Base-by-base conservation (phyloP, 805 yeast genomes). In the Saccharomycopsis schoenii region DNA sequence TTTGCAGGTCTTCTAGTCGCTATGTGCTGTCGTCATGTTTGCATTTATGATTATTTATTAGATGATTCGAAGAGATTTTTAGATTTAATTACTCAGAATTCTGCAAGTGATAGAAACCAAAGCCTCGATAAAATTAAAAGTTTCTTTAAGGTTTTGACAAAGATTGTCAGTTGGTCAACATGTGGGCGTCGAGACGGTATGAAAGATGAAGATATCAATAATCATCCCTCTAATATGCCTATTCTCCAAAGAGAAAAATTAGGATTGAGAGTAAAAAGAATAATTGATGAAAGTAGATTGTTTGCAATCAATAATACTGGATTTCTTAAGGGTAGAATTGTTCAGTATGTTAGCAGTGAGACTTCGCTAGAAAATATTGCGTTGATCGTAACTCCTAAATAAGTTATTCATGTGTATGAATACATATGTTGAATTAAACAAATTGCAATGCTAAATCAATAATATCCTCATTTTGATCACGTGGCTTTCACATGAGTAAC, bases 11-110 rank as follows among this genome's bases (percentile, higher is more conserved):
- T 88, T 64, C 73, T 88, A 36, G 89, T 91, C 39, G 97, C 97
- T 29, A 86, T 92, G 89, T 91, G 97, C 69, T 91, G 97, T 71
- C 79, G 97, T 60, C 97, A 91, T 68, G 84, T 85, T 21, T 92
- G 97, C 67, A 73, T 79, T 50, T 84, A 82, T 63, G 73, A 77
- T n/a, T 76, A 80, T 60, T 74, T 87, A 15, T 70, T 88, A 15
- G 77, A 79, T 0, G 75, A 73, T 36, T 81, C 86, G 1, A 70
- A 74, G 57, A 65, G 66, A 25, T 81, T 71, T 66, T 69, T 85
- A 29, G 55, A 57, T 1, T 62, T 66, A 0, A 64, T 71, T 3
- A 52, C 65, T 1, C 61, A 58, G 37, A 59, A 66, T 9, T 63
- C 63, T 50, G 51, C 74, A 10, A 21, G 62, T 1, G 65, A 69